Conservation (phyloP, 768 basidiomycete species). For the Dioszegia aurantiaca region DNA sequence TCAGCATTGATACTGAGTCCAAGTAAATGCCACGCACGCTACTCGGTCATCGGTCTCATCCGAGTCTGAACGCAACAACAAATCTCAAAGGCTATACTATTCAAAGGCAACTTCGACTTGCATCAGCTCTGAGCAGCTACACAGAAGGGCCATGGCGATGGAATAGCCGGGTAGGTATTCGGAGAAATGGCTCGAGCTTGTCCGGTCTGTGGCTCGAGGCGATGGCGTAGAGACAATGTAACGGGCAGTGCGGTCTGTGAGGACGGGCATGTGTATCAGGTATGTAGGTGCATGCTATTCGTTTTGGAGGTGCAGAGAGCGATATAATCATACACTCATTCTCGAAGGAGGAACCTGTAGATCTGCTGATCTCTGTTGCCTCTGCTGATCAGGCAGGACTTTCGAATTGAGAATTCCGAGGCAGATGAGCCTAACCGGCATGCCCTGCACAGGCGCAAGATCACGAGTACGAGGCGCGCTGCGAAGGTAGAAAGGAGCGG, state of each 20-base stretch:
- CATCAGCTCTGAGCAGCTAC: too few species aligned
- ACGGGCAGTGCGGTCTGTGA: constrained; percentile 80
- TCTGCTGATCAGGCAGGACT: constrained; percentile 59
- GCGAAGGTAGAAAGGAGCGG: constrained; percentile 56
- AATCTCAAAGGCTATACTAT: too few species aligned
- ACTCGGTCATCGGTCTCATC: not conserved
- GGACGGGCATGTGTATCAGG: constrained; percentile 88
- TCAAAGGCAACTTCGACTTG: too few species aligned
- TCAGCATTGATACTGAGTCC: constrained; percentile 1
- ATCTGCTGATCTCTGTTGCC: too few species aligned
- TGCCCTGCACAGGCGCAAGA: constrained; percentile 63
- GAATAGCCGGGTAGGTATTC: not conserved
- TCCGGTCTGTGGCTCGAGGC: constrained; percentile 72
- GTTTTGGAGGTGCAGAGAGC: too few species aligned
- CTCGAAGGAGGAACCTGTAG: too few species aligned
- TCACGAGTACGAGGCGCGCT: constrained; percentile 59
- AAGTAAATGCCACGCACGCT: not conserved
- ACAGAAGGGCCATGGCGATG: not conserved
- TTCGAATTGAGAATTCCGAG: constrained; percentile 74
- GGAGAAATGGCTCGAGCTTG: constrained; percentile 59
- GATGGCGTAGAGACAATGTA: constrained; percentile 81
- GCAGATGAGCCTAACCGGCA: constrained; percentile 64
- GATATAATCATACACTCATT: too few species aligned
- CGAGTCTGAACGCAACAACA: not conserved
- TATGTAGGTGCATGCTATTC: too few species aligned